A percentile compares a stretch with the other conserved stretches of the same genome.
Conservation (phyloP, 2,329 filamentous ascomycete species). For the Penicillium rolfsii region DNA sequence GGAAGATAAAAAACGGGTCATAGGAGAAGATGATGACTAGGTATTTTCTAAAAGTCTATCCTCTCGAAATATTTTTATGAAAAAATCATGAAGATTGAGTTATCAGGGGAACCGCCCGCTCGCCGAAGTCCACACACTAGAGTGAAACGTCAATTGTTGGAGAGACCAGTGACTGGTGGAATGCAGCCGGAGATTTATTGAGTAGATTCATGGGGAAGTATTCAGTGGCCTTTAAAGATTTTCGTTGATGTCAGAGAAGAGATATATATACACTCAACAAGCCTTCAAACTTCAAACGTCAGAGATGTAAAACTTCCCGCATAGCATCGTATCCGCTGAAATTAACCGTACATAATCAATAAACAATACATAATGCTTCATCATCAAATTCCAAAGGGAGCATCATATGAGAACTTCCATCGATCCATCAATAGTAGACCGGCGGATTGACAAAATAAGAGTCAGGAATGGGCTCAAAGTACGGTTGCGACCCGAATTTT, state of each 20-base stretch:
- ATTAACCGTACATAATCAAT: neutral
- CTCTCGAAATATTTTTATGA: too few species aligned
- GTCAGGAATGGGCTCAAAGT: conserved; percentile 30
- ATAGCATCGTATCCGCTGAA: conserved; percentile 6
- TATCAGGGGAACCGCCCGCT: too few species aligned
- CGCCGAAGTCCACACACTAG: too few species aligned
- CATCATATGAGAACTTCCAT: neutral
- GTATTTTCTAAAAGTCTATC: too few species aligned
- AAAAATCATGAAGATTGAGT: too few species aligned
- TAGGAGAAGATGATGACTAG: too few species aligned
- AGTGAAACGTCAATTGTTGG: too few species aligned
- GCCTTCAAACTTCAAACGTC: neutral
- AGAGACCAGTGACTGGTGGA: too few species aligned
- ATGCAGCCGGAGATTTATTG: too few species aligned
- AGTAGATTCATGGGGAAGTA: neutral
- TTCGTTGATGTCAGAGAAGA: neutral
- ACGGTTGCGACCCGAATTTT: conserved; percentile 29
- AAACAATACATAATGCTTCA: neutral
- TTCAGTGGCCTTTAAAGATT: neutral
- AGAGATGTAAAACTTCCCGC: neutral
- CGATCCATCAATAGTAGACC: conserved; percentile 29
- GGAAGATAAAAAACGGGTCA: neutral
- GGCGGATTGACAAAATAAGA: conserved; percentile 33
- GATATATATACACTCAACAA: conserved; percentile 7
- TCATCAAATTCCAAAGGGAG: neutral